Conservation (phyloP, 176 grass and related monocot species). For the Bothriochloa decipiens region DNA sequence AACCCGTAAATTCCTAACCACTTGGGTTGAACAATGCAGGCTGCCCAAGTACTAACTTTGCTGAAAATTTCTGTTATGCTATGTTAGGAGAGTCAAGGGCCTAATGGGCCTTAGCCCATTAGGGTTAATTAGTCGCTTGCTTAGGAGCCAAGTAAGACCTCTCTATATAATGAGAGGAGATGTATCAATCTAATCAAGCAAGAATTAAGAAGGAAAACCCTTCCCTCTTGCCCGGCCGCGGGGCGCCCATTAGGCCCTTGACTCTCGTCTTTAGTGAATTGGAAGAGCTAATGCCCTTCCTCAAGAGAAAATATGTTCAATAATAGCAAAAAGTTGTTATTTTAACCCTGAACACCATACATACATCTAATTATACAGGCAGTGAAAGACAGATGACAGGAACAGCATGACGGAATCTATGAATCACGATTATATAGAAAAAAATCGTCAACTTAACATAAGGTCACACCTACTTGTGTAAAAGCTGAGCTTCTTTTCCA, state of each 20-base stretch:
- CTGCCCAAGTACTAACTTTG: not conserved
- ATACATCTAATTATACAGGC: not conserved
- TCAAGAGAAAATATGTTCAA: not conserved
- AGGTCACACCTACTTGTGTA: constrained; percentile 45
- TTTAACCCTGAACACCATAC: not conserved
- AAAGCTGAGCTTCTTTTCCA: constrained; percentile 55
- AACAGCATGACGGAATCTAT: not conserved
- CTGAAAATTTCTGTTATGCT: not conserved
- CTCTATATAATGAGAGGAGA: too few species aligned
- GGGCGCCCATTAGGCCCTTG: too few species aligned
- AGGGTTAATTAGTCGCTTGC: too few species aligned
- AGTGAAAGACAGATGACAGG: not conserved
- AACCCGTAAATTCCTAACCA: not conserved
- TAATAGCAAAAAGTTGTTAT: not conserved
- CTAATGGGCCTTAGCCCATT: too few species aligned
- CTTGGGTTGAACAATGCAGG: not conserved
- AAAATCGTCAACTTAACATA: not conserved
- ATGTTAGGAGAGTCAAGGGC: too few species aligned
- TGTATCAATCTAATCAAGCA: too few species aligned
- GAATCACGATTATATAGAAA: not conserved
- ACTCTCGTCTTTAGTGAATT: not conserved
- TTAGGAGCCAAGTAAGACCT: too few species aligned
- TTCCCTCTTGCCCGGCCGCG: too few species aligned
- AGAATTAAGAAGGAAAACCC: too few species aligned
- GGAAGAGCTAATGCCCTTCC: not conserved